Evolutionary conservation across 257 asterid species (phyloP), one percentile per base, ranked within the genome.

Genomic region (Fraxinus cuspidata): DNA sequence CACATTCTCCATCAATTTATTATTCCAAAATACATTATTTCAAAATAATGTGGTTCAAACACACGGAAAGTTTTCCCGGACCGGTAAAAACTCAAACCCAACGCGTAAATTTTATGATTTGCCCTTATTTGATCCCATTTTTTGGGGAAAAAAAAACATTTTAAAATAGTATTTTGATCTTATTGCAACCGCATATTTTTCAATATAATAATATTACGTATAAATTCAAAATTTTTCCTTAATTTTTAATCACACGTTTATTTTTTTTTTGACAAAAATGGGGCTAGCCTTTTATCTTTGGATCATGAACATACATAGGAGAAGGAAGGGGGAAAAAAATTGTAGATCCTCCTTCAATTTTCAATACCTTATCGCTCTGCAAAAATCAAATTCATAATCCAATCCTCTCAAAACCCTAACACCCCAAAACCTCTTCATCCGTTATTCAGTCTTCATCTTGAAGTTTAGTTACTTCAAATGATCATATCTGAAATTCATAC

Each of bases 321-420:
- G 32, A 29, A 29, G 32, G 32, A 32, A 15, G 19, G 19, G 5
- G 16, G 60, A 18, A 16, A 49, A 16, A 16, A 16, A 2, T 51
- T 51, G 6, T 51, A 16, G 60, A 15, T 53, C 64, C 23, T 31
- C 12, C 76, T 49, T 34, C 53, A 74, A 25, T 44, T 69, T 15
- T 44, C 84, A 66, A 38, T 12, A 23, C 11, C 70, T 37, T 47
- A 10, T 68, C 42, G 40, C 44, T 38, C 72, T 63, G 70, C 76
- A 74, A 82, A 66, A 77, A 71, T 77, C 78, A 58, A 73, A 84
- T 78, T 85, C 78, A 53, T 34, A 31, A 81, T 76, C 42, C 2
- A 32, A 63, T 71, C 79, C 31, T 47, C 8, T 75, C 71, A 29
- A 75, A 82, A 74, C 85, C 88, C 86, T 79, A 67, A 75, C 49